phyloP scores from a whole-genome alignment of 306 rosid species.

The Acacia crassicarpa region DNA sequence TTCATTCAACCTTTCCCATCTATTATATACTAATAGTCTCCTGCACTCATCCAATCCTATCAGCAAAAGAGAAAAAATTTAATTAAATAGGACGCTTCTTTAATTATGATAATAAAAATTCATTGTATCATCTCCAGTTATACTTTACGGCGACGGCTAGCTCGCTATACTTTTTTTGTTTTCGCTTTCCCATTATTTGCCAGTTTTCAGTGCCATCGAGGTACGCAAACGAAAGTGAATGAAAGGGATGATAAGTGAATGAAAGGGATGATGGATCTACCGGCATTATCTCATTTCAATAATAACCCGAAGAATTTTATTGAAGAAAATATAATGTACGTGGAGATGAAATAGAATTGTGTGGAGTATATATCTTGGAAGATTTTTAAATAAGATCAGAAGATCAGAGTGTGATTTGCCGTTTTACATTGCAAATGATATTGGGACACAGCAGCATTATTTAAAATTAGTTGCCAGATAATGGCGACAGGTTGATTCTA shows the following conservation, averaged over 20 bases:
- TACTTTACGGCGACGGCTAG: background rate
- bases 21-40: too few relatives aligned
- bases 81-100: background rate
- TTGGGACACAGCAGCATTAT: too few relatives aligned
- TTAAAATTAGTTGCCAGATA: too few relatives aligned
- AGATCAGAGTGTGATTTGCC: too few relatives aligned
- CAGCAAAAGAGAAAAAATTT: background rate
- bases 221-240: too few relatives aligned
- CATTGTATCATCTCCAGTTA: background rate
- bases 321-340: conserved; percentile 3
- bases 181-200: background rate
- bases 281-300: background rate
- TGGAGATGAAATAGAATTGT: background rate
- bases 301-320: background rate
- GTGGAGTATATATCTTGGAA: too few relatives aligned
- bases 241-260: background rate
- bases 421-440: too few relatives aligned
- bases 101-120: background rate
- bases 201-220: background rate
- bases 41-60: background rate
- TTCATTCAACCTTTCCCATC: conserved; percentile 11
- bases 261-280: conserved; percentile 29
- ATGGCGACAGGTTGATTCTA: background rate
- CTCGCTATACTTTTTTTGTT: background rate
- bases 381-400: too few relatives aligned